Evolutionary conservation across 495 filamentous ascomycete species (phyloP).

Genomic region (Trichoderma erinaceum): DNA sequence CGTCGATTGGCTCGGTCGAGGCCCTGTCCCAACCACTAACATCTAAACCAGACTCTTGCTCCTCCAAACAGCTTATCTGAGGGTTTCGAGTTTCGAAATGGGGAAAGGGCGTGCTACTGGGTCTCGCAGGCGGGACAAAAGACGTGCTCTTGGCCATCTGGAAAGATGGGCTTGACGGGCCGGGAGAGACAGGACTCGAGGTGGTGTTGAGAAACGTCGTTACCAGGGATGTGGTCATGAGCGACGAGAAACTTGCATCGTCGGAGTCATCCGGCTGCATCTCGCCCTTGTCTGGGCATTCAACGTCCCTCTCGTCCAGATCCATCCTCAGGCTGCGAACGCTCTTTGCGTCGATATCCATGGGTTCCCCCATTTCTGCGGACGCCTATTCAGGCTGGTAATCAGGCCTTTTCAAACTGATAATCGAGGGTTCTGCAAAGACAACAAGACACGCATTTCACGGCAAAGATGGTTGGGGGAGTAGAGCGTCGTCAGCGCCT

Average conservation of each 20-base stretch:
- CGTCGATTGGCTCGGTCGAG: conserved; percentile 19
- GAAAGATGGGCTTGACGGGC: conserved; percentile 47
- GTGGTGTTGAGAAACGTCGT: conserved; percentile 28
- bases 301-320: background rate
- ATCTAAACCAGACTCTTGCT: conserved; percentile 22
- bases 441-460: conserved; percentile 2
- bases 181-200: conserved; percentile 48
- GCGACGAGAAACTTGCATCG: background rate
- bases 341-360: conserved; percentile 8
- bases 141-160: conserved; percentile 40
- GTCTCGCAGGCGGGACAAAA: conserved; percentile 46
- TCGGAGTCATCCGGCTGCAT: conserved; percentile 1
- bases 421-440: background rate
- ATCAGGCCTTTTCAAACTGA: background rate
- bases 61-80: conserved; percentile 20
- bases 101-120: conserved; percentile 52
- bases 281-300: background rate
- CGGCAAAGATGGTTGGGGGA: background rate
- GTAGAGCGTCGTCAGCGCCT: background rate
- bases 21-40: conserved; percentile 18
- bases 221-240: conserved; percentile 35
- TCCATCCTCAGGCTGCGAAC: background rate
- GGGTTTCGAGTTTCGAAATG: conserved; percentile 42
- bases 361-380: background rate
- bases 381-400: background rate